Conservation (phyloP, 768 basidiomycete genomes). For the Grammothele lineata region DNA sequence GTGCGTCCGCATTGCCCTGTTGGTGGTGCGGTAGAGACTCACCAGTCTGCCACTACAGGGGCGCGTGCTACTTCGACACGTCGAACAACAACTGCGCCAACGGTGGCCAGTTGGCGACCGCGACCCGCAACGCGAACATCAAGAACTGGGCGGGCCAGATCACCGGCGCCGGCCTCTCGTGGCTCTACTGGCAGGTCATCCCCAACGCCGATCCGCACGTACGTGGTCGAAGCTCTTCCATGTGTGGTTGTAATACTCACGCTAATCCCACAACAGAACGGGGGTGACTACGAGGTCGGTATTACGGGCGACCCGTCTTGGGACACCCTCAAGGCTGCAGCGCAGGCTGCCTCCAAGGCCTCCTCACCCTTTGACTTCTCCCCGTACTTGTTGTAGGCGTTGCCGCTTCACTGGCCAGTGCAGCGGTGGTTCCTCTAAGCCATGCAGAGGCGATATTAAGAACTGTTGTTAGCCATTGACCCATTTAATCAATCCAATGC, state of each 20-base stretch:
- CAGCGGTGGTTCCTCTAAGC: too few relatives aligned
- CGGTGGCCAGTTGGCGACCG: slow-evolving; percentile 21
- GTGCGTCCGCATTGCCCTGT: slow-evolving; percentile 13
- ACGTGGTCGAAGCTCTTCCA: slow-evolving; percentile 3
- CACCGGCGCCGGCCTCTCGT: slow-evolving; percentile 32
- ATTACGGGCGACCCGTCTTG: slow-evolving; percentile 18
- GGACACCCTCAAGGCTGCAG: slow-evolving; percentile 16
- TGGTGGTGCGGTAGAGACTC: neutral
- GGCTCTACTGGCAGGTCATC: slow-evolving; percentile 38
- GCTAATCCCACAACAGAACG: neutral
- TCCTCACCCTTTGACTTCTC: slow-evolving; percentile 23
- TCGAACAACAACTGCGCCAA: slow-evolving; percentile 27
- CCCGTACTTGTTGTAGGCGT: slow-evolving; percentile 10
- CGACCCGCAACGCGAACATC: slow-evolving; percentile 31
- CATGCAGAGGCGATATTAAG: too few relatives aligned
- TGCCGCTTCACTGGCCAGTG: too few relatives aligned
- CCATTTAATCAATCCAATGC: too few relatives aligned
- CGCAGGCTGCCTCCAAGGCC: slow-evolving; percentile 12
- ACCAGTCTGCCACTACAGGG: slow-evolving; percentile 10
- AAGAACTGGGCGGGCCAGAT: slow-evolving; percentile 30
- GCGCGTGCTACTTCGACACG: slow-evolving; percentile 25
- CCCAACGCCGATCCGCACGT: slow-evolving; percentile 34
- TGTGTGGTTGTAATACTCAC: neutral
- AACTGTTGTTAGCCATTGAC: too few relatives aligned
- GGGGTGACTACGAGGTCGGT: slow-evolving; percentile 23